Evolutionary conservation across 495 filamentous ascomycete species (phyloP).

Genomic region (Daldinia bambusicola): DNA sequence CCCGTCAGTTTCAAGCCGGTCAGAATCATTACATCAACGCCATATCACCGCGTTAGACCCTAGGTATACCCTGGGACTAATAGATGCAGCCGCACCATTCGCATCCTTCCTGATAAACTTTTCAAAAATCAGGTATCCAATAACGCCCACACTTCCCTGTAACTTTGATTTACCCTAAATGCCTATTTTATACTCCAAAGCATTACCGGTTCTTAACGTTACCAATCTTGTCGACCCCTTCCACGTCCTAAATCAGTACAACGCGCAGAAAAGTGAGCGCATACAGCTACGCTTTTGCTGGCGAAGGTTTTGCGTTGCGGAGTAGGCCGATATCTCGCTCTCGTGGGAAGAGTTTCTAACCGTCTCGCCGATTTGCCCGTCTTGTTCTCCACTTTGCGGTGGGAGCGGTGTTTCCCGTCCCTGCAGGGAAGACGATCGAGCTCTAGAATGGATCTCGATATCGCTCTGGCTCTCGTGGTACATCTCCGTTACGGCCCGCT

Average conservation of each 20-base stretch:
- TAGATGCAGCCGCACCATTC: not conserved
- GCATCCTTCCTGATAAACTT: not conserved
- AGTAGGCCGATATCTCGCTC: not conserved
- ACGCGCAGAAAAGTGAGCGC: not conserved
- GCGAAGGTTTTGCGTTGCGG: not conserved
- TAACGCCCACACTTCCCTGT: not conserved
- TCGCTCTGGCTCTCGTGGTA: conserved; percentile 20
- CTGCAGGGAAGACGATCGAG: not conserved
- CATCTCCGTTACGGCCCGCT: conserved; percentile 14
- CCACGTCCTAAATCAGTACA: not conserved
- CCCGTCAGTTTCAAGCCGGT: not conserved
- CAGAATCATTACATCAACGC: not conserved
- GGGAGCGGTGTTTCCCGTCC: not conserved
- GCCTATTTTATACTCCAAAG: not conserved
- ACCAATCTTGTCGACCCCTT: not conserved
- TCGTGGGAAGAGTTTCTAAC: conserved; percentile 1
- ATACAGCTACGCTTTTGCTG: not conserved
- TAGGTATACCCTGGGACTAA: not conserved
- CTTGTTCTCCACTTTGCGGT: conserved; percentile 7
- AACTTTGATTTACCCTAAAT: not conserved
- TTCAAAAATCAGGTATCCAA: not conserved
- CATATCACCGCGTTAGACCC: not conserved
- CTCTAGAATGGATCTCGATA: not conserved
- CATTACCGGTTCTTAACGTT: not conserved
- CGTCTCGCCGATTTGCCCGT: conserved; percentile 7